These are phyloP conservation scores for Suillus placidus DNA, from an alignment of 768 basidiomycete genomes.

Conservation along the genomic window DNA sequence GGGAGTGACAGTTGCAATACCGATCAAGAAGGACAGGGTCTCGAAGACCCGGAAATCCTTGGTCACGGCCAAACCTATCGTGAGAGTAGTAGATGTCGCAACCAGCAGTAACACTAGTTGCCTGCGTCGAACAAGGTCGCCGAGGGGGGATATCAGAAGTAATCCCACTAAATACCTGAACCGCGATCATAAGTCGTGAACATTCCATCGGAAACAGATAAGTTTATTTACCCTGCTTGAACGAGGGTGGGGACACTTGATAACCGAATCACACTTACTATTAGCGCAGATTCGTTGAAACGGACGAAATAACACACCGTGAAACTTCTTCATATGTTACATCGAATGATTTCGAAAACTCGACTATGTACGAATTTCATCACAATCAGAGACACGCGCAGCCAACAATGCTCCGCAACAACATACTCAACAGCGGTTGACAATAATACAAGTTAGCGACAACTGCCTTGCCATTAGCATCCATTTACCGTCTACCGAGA, in stretches of 20 bases:
- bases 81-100: slow-evolving; percentile 54
- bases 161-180: slow-evolving; percentile 71
- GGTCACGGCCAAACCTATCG: slow-evolving; percentile 74
- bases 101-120: slow-evolving; percentile 67
- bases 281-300: background rate
- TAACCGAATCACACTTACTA: slow-evolving; percentile 17
- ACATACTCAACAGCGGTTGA: slow-evolving; percentile 74
- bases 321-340: slow-evolving; percentile 42
- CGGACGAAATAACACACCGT: slow-evolving; percentile 17
- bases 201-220: background rate
- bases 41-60: slow-evolving; percentile 62
- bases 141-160: slow-evolving; percentile 76
- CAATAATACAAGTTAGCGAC: slow-evolving; percentile 84
- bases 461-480: slow-evolving; percentile 35
- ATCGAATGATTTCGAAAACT: slow-evolving; percentile 42
- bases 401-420: background rate
- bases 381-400: background rate
- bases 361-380: slow-evolving; percentile 19
- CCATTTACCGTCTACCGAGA: background rate
- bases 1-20: slow-evolving; percentile 69
- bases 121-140: slow-evolving; percentile 79
- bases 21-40: slow-evolving; percentile 69
- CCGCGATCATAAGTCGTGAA: slow-evolving; percentile 8
- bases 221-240: slow-evolving; percentile 59
- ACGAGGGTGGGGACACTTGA: slow-evolving; percentile 63